A percentile compares a stretch with the other conserved stretches of the same genome.
Conservation (phyloP, 2,329 filamentous ascomycete genomes). For the Neodidymelliopsis sp. region DNA sequence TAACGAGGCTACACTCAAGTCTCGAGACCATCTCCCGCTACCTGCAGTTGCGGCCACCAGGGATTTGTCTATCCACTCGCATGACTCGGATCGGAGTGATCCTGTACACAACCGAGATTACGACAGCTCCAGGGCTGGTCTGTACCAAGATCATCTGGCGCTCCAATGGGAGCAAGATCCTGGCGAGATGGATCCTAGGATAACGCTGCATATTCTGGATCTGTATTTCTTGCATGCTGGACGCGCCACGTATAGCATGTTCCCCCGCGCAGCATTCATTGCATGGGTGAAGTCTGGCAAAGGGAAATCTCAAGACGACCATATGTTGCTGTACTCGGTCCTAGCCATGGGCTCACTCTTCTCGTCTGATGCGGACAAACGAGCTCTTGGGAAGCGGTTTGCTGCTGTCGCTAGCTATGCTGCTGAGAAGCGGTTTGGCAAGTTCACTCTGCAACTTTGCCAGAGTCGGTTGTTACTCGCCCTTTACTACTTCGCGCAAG, state of each 20-base stretch:
- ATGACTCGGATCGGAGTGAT: conserved; percentile 46
- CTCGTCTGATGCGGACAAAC: conserved; percentile 55
- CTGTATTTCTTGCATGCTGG: conserved; percentile 67
- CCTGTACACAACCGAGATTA: conserved; percentile 38
- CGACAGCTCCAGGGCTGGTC: conserved; percentile 38
- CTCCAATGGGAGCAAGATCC: conserved; percentile 62
- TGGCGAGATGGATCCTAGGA: conserved; percentile 57
- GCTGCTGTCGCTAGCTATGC: conserved; percentile 66
- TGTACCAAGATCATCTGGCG: conserved; percentile 44
- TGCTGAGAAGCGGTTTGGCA: conserved; percentile 59
- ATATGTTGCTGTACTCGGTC: conserved; percentile 68
- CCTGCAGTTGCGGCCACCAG: conserved; percentile 29
- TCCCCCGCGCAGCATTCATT: conserved; percentile 62
- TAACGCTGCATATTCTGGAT: conserved; percentile 61
- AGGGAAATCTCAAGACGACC: conserved; percentile 62
- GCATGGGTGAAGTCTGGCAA: conserved; percentile 60
- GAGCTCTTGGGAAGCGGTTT: conserved; percentile 57
- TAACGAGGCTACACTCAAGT: conserved; percentile 34
- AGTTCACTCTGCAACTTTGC: conserved; percentile 68
- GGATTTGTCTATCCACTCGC: conserved; percentile 45
- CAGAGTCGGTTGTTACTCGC: conserved; percentile 73
- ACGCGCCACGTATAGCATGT: conserved; percentile 62
- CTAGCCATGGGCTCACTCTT: conserved; percentile 66
- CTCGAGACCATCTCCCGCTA: conserved; percentile 36
- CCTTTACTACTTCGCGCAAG: conserved; percentile 70